Evolutionary conservation across 2,329 filamentous ascomycete species (phyloP).

Genomic region (Fusarium chlamydosporum): DNA sequence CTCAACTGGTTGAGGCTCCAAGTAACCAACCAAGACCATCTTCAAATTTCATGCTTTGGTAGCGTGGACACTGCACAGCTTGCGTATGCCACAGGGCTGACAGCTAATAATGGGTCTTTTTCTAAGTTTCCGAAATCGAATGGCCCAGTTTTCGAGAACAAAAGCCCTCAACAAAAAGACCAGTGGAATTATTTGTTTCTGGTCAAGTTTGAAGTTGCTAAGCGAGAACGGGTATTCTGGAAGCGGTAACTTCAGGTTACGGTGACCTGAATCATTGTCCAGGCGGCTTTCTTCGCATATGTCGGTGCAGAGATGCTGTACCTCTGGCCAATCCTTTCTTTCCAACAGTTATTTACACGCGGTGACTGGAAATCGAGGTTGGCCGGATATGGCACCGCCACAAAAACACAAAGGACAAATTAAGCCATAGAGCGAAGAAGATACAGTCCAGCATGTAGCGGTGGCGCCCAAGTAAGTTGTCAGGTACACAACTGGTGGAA

Average conservation of each 20-base stretch:
- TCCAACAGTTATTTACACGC: not conserved
- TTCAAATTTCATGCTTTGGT: slow-evolving; percentile 5
- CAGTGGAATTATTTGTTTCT: slow-evolving; percentile 14
- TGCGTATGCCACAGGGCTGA: slow-evolving; percentile 34
- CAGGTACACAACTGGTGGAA: slow-evolving; percentile 7
- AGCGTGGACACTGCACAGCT: slow-evolving; percentile 13
- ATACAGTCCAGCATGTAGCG: slow-evolving; percentile 1
- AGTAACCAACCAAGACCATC: slow-evolving; percentile 1
- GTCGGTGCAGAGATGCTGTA: slow-evolving; percentile 29
- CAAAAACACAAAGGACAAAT: slow-evolving; percentile 1
- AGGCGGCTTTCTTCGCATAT: slow-evolving; percentile 2
- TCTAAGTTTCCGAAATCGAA: slow-evolving; percentile 28
- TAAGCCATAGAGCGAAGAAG: not conserved
- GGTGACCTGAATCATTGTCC: not conserved
- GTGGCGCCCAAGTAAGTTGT: not conserved
- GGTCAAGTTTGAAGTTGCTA: slow-evolving; percentile 8
- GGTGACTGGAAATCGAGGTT: slow-evolving; percentile 32
- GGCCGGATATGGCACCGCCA: slow-evolving; percentile 13
- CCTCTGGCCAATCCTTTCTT: slow-evolving; percentile 4
- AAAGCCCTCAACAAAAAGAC: slow-evolving; percentile 31
- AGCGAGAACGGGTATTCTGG: slow-evolving; percentile 4
- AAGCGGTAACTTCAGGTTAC: slow-evolving; percentile 13
- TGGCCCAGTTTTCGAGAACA: slow-evolving; percentile 35
- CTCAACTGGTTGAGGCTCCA: not conserved
- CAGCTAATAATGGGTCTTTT: slow-evolving; percentile 12